These are phyloP conservation scores for Coix lacrymajobi DNA, from an alignment of 176 grass and related monocot genomes.

Conservation along the genomic window DNA sequence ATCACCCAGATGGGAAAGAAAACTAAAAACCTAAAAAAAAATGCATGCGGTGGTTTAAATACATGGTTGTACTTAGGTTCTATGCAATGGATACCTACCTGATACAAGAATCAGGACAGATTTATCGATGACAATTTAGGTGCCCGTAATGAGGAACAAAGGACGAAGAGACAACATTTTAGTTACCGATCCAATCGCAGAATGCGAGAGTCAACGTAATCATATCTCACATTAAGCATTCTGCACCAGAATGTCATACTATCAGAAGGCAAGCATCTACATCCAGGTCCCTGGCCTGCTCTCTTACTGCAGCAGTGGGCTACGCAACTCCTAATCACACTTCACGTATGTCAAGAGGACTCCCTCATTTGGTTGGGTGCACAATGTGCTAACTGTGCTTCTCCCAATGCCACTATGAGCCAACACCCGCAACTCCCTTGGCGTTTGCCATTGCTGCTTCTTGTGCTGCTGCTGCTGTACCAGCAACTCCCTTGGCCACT, in stretches of 20 bases:
- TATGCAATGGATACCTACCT: not conserved
- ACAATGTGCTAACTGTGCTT: not conserved
- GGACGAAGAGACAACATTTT: not conserved
- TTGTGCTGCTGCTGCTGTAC: conserved; percentile 44
- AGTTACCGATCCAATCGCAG: not conserved
- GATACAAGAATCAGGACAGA: not conserved
- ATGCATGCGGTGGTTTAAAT: no score
- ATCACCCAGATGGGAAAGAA: no score
- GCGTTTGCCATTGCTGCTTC: conserved; percentile 51
- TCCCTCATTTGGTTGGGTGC: not conserved
- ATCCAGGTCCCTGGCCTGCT: not conserved
- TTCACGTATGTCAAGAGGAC: not conserved
- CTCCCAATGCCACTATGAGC: conserved; percentile 47
- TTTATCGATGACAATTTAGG: not conserved
- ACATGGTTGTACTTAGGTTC: no score
- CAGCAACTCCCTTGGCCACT: conserved; percentile 62
- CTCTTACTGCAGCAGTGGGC: not conserved
- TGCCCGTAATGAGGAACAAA: not conserved
- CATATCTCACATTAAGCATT: not conserved
- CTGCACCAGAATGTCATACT: not conserved
- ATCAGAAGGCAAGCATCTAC: not conserved
- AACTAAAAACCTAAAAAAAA: no score
- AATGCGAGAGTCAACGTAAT: not conserved
- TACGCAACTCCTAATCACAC: not conserved
- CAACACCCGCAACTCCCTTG: conserved; percentile 65